phyloP scores from a whole-genome alignment of 768 basidiomycete species.

The Xerocomellus dryophilus region DNA sequence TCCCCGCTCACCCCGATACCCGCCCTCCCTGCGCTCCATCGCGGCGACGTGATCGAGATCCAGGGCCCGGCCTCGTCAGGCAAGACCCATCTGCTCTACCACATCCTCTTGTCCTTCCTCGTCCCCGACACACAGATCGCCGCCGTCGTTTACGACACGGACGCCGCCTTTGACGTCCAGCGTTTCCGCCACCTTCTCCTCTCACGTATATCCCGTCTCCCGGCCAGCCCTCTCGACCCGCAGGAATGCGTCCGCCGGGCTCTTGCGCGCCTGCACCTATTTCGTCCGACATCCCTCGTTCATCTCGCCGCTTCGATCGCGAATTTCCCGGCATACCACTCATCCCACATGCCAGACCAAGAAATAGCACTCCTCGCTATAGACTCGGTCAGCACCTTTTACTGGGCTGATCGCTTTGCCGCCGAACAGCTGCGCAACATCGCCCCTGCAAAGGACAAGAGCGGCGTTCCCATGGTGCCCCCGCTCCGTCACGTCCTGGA shows the following conservation, averaged over 20 bases:
- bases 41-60: conserved; percentile 70
- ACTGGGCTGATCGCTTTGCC: conserved; percentile 73
- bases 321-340: conserved; percentile 54
- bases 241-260: conserved; percentile 36
- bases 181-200: conserved; percentile 54
- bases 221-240: conserved; percentile 14
- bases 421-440: conserved; percentile 48
- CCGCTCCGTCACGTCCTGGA: conserved; percentile 46
- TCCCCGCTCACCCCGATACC: conserved; percentile 19
- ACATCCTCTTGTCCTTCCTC: conserved; percentile 57
- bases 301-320: conserved; percentile 69
- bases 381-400: conserved; percentile 74
- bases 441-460: conserved; percentile 5
- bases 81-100: conserved; percentile 76
- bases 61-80: conserved; percentile 74
- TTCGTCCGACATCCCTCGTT: conserved; percentile 61
- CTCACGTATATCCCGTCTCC: conserved; percentile 39
- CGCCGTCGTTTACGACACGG: conserved; percentile 69
- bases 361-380: conserved; percentile 67
- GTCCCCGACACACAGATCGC: conserved; percentile 55
- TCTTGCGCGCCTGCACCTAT: conserved; percentile 61
- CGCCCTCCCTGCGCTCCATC: conserved; percentile 33
- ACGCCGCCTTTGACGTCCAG: conserved; percentile 57
- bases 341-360: conserved; percentile 42
- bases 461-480: conserved; percentile 15